Evolutionary conservation across 192 early-diverging fungal species (phyloP), one percentile per base, ranked within the genome.

Genomic region (Rhizophlyctis rosea): DNA sequence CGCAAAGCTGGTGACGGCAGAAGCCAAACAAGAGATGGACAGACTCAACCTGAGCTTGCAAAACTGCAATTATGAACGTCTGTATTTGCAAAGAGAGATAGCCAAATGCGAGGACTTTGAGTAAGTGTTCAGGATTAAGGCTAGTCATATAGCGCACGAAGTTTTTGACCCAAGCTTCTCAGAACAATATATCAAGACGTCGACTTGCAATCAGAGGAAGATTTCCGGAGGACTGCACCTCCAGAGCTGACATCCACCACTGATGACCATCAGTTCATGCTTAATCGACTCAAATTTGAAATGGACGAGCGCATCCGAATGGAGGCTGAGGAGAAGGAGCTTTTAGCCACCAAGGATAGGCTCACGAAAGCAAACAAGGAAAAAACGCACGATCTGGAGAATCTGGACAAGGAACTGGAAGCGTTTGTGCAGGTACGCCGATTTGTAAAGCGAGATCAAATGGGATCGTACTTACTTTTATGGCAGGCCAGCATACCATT

Each of bases 121-220:
- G 83, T 85, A 70, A 28, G 63, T 30, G n/a, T n/a, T 54, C 4
- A 7, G 2, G n/a, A n/a, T n/a, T n/a, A n/a, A n/a, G n/a, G n/a
- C n/a, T n/a, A n/a, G n/a, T n/a, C n/a, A n/a, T n/a, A n/a, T n/a
- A 54, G 18, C 14, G 4, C 57, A 23, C 57, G 57, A 31, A 0
- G 2, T 0, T 16, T 0, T 39, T 31, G 0, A 11, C 36, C 3
- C 54, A 56, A 33, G 4, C 3, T 7, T 7, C n/a, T 25, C 60
- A 83, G 81, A 58, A 78, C 81, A 3, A 72, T 81, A 25, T 83
- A 83, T 69, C 76, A 84, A 62, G 67, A 81, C 44, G 59, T 84
- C 29, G 65, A 81, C 3, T 60, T 78, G 34, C 60, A 74, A 36
- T 58, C 76, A 13, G 63, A 76, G 25, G 71, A 81, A 18, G 73